phyloP scores from a whole-genome alignment of 129 eudicot genomes.

The Pseudognaphalium luteoalbum region DNA sequence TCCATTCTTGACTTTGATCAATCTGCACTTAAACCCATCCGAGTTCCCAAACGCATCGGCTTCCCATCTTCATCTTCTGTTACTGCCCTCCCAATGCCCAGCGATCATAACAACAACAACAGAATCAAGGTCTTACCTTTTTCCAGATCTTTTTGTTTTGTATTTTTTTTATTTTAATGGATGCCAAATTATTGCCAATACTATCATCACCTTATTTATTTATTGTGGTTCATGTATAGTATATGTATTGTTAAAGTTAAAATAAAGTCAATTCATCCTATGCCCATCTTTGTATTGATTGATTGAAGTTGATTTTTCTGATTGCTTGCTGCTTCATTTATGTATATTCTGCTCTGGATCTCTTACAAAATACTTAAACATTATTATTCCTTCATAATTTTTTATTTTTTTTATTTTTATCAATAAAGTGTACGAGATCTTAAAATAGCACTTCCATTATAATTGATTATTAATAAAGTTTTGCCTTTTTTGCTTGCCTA shows the following conservation, averaged over 20 bases:
- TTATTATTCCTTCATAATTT: not conserved
- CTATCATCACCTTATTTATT: not conserved
- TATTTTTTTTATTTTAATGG: not conserved
- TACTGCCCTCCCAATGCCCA: slow-evolving; percentile 16
- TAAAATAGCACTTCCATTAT: not conserved
- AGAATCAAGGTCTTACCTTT: slow-evolving; percentile 43
- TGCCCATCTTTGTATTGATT: not conserved
- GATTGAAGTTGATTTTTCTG: not conserved
- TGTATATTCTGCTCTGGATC: not conserved
- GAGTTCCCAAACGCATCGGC: slow-evolving; percentile 63
- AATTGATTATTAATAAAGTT: not conserved
- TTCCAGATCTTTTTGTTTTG: slow-evolving; percentile 1
- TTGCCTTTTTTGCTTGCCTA: not conserved
- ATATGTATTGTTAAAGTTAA: not conserved
- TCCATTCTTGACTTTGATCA: slow-evolving; percentile 52
- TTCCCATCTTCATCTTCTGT: slow-evolving; percentile 31
- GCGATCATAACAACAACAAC: slow-evolving; percentile 49
- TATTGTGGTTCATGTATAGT: not conserved
- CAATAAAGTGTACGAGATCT: not conserved
- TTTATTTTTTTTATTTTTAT: too few species aligned
- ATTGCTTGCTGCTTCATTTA: not conserved
- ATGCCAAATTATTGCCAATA: not conserved
- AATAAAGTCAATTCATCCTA: not conserved
- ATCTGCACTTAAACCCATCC: slow-evolving; percentile 57
- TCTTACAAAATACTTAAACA: not conserved